Conservation (phyloP, 2,329 filamentous ascomycete species). For the Fusarium chaquense region DNA sequence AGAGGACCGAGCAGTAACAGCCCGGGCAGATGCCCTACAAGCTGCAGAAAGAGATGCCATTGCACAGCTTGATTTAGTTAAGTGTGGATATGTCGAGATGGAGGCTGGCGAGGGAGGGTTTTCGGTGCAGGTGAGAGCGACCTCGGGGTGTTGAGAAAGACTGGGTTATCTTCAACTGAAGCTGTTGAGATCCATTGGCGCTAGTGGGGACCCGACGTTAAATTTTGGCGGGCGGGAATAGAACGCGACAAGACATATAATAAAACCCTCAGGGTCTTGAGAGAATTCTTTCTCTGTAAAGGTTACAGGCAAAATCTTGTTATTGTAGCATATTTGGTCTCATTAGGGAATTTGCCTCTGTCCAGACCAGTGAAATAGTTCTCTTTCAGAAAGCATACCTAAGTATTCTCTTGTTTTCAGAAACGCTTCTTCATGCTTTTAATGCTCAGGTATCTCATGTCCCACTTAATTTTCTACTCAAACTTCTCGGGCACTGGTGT, state of each 20-base stretch:
- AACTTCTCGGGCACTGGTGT: slow-evolving; percentile 2
- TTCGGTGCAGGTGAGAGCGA: slow-evolving; percentile 40
- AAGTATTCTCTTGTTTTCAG: not conserved
- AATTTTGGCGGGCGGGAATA: slow-evolving; percentile 49
- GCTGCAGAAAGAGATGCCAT: slow-evolving; percentile 77
- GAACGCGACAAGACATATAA: slow-evolving; percentile 25
- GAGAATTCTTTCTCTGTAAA: not conserved
- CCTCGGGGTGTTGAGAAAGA: slow-evolving; percentile 42
- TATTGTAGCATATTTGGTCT: not conserved
- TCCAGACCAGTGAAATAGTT: not conserved
- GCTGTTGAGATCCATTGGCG: slow-evolving; percentile 28
- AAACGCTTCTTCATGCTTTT: not conserved
- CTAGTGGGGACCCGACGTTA: slow-evolving; percentile 47
- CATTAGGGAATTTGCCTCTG: too few species aligned
- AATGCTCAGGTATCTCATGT: not conserved
- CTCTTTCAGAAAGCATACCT: too few species aligned
- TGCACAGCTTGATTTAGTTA: slow-evolving; percentile 48
- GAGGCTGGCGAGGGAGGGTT: slow-evolving; percentile 28
- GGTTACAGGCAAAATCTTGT: too few species aligned
- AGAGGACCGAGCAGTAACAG: slow-evolving; percentile 62
- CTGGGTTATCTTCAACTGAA: slow-evolving; percentile 31
- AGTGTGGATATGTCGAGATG: slow-evolving; percentile 37
- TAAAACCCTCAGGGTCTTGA: slow-evolving; percentile 13
- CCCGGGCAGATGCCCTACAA: slow-evolving; percentile 72
- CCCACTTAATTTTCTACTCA: slow-evolving; percentile 10